Base-by-base conservation (phyloP, 495 filamentous ascomycete genomes). In the Hypoxylon fuscum region DNA sequence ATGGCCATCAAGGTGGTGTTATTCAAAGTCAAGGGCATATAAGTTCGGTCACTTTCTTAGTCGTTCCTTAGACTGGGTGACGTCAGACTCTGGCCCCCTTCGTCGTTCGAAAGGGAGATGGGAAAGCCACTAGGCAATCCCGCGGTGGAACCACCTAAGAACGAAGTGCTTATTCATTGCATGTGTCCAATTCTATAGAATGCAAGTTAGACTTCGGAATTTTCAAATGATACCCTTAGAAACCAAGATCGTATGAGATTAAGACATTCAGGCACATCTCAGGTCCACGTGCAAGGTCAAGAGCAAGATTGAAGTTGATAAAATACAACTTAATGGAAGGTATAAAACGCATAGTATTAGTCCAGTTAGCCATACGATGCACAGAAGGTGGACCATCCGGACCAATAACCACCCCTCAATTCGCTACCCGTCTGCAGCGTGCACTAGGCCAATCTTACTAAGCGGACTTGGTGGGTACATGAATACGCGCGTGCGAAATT, bases 1-100 rank as follows among this genome's bases (percentile, higher is more conserved):
- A 18, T 60, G 42, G 50, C 56, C 56, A 60, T 60, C 55, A 51
- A 40, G 56, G 25, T 27, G 25, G 56, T 66, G 45, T 12, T 50
- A 31, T n/a, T 48, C 15, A 17, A 29, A 52, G 43, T 59, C 42
- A 25, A 32, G 12, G 14, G 25, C 23, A 25, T 14, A 29, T 37
- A 18, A 8, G 22, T 57, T 47, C 14, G 35, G 42, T 20, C 17
- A 5, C 27, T 46, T 38, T 38, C 48, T 57, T 42, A 46, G 12
- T 56, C 18, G 29, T 35, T 21, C 35, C 47, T 37, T 10, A 50
- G 45, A 11, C 15, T 5, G 31, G 7, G 55, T 65, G 62, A 65
- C 62, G 62, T 65, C 55, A 65, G 55, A 57, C 12, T 52, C 42
- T 27, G 25, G 25, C 25, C 4, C 4, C 3, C 17, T 23, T 38